phyloP scores from a whole-genome alignment of 1,284 basidiomycete genomes.

The Coniferiporia sulphurascens region DNA sequence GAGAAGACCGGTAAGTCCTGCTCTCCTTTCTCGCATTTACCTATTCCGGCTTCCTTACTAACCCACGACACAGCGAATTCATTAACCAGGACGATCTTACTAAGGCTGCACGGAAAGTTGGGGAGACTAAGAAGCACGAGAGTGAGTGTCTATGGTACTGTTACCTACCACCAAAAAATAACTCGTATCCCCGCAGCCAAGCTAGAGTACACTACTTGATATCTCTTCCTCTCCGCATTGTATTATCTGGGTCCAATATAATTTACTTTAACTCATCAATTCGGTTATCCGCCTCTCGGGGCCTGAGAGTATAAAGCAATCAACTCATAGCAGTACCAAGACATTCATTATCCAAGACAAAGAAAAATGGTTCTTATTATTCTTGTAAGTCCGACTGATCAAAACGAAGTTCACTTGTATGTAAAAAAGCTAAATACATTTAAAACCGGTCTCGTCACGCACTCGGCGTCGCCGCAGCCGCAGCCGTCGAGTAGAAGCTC shows the following conservation, averaged over 20 bases:
- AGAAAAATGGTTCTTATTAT: too few relatives aligned
- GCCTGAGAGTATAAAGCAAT: not conserved
- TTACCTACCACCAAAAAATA: not conserved
- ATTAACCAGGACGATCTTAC: slow-evolving; percentile 93
- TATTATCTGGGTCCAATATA: not conserved
- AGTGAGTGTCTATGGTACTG: slow-evolving; percentile 44
- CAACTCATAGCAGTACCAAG: too few relatives aligned
- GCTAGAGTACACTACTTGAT: slow-evolving; percentile 51
- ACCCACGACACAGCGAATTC: slow-evolving; percentile 60
- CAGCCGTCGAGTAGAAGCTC: slow-evolving; percentile 24
- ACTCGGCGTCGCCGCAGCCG: slow-evolving; percentile 7
- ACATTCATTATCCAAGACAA: too few relatives aligned
- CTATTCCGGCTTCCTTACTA: not conserved
- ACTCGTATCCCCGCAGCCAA: slow-evolving; percentile 38
- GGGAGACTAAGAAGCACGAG: slow-evolving; percentile 95
- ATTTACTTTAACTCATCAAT: not conserved
- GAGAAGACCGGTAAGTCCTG: slow-evolving; percentile 75
- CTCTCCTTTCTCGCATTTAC: slow-evolving; percentile 1
- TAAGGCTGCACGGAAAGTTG: slow-evolving; percentile 96
- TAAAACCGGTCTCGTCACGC: not conserved
- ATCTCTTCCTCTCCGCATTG: not conserved
- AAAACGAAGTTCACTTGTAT: too few relatives aligned
- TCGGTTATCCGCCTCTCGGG: not conserved
- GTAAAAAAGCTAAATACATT: not conserved
- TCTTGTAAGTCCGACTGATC: too few relatives aligned